phyloP scores from a whole-genome alignment of 768 basidiomycete species.

The Boletus speciosus region DNA sequence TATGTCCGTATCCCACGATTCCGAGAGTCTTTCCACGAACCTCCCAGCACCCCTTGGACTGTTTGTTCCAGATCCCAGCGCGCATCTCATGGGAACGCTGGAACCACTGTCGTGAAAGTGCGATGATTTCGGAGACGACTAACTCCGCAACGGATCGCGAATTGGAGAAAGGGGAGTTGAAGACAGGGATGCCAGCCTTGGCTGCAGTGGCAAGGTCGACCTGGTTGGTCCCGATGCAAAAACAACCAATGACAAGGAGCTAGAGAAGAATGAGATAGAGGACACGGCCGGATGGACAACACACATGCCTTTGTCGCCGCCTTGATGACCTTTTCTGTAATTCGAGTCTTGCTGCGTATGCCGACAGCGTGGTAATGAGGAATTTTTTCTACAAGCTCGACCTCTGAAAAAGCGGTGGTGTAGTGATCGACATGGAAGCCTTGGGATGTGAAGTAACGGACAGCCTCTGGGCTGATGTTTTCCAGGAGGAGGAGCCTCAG shows the following conservation, averaged over 20 bases:
- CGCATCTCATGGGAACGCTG: conserved; percentile 88
- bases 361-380: conserved; percentile 90
- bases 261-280: conserved; percentile 30
- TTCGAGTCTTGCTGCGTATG: conserved; percentile 96
- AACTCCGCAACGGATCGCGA: conserved; percentile 98
- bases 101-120: conserved; percentile 89
- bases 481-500: conserved; percentile 85
- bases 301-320: conserved; percentile 77
- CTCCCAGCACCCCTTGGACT: conserved; percentile 98
- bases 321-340: conserved; percentile 85
- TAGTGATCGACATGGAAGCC: conserved; percentile 93
- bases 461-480: conserved; percentile 92
- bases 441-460: conserved; percentile 69
- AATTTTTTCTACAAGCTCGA: conserved; percentile 84
- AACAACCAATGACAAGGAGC: conserved; percentile 96
- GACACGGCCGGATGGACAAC: not conserved
- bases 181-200: conserved; percentile 90
- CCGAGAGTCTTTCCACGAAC: conserved; percentile 96
- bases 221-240: conserved; percentile 99
- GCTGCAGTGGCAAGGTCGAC: conserved; percentile 86
- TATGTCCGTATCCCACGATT: conserved; percentile 98
- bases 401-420: conserved; percentile 83
- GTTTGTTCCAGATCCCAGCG: conserved; percentile 95
- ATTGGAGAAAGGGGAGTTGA: conserved; percentile 99
- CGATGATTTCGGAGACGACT: conserved; percentile 90